These are phyloP conservation scores for Colletotrichum karsti DNA, from an alignment of 2,329 filamentous ascomycete genomes.

Conservation along the genomic window DNA sequence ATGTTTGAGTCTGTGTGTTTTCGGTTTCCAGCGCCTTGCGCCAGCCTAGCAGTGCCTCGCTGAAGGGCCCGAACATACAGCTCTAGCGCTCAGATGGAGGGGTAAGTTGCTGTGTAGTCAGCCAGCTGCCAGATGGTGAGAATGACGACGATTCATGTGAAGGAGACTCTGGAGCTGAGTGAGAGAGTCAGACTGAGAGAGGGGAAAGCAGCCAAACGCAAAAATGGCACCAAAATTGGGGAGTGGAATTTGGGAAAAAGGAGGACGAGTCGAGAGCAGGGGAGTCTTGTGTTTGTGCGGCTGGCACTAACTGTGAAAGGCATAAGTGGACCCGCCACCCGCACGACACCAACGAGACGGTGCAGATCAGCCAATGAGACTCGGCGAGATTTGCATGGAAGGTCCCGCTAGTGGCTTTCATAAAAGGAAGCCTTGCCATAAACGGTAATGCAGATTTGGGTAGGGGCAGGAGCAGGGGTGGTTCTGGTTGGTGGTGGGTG, in stretches of 20 bases:
- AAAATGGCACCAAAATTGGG: not conserved
- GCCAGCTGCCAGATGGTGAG: not conserved
- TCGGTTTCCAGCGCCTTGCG: not conserved
- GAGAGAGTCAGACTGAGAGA: not conserved
- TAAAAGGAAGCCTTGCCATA: not conserved
- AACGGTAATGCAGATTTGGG: conserved; percentile 2
- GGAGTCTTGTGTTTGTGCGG: not conserved
- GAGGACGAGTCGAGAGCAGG: not conserved
- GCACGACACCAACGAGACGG: not conserved
- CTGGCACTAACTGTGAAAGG: conserved; percentile 5
- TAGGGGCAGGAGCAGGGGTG: not conserved
- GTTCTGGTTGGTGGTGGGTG: no score
- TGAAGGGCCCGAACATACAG: not conserved
- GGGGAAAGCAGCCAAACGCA: no score
- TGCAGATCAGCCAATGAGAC: conserved; percentile 11
- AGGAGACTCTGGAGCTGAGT: not conserved
- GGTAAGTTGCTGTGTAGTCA: not conserved
- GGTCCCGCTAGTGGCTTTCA: conserved; percentile 7
- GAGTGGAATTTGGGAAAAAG: not conserved
- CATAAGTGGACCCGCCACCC: conserved; percentile 2
- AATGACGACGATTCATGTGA: conserved; percentile 21
- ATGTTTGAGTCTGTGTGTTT: not conserved
- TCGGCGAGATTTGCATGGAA: not conserved
- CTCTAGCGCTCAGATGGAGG: not conserved
- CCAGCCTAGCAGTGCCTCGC: conserved; percentile 5